Base-by-base conservation (phyloP, 768 basidiomycete genomes). In the Trichaptum fuscoviolaceum region DNA sequence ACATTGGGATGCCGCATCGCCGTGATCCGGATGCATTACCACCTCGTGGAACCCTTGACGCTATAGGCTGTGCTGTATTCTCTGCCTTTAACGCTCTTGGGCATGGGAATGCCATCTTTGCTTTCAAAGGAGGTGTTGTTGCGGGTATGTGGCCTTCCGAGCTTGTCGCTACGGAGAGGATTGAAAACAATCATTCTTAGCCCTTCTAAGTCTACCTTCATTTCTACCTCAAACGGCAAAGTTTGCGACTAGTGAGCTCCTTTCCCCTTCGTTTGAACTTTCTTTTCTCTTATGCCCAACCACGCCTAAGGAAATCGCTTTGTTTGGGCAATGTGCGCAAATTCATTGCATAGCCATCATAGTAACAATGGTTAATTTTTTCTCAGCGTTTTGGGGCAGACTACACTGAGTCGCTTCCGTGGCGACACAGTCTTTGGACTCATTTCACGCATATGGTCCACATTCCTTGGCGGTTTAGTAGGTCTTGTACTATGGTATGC, bases 11-110 rank as follows among this genome's bases (percentile, higher is more conserved):
- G 42, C 83, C 90, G 0, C 75, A 78, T 18, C 78, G 82, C 2
- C 81, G 91, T 27, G 90, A 93, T 75, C 90, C 91, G 0, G 91
- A 93, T 72, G 90, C 88, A 0, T 74, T 92, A 0, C 90, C 91
- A 0, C 91, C 91, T 0, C 72, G 79, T 1, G 92, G 90, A 69
- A 62, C 68, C 1, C 75, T 90, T 35, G 89, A 92, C 72, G 75
- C 71, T 52, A 66, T 81, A 0, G 81, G 85, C 81, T 80, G 79
- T 60, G 70, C 75, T 64, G 1, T 85, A 1, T 85, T 88, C 71
- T 69, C 76, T 17, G 67, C 75, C 1, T 68, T 79, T 2, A 74
- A 74, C 1, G 77, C 78, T 0, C 69, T 90, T 0, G 80, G 80
- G 3, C 76, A 80, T 3, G 91, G 90, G 7, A 91, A 92, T 69